phyloP scores from a whole-genome alignment of 2,329 filamentous ascomycete species.

The Zymoseptoria brevis region DNA sequence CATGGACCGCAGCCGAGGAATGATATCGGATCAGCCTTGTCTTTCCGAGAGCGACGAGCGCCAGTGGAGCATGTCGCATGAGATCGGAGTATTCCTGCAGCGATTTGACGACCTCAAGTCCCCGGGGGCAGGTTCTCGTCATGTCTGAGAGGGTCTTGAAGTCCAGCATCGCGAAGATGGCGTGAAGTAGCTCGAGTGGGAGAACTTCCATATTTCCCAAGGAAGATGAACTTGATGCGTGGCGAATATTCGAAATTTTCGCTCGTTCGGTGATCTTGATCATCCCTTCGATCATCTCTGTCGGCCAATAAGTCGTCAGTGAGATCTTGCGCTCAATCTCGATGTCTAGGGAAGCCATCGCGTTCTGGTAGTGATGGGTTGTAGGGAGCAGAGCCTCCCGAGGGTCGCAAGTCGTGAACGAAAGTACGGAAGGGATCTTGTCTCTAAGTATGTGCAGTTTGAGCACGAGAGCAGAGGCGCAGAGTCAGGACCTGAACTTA shows the following conservation, averaged over 20 bases:
- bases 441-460: too few relatives aligned
- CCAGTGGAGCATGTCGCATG: slow-evolving; percentile 3
- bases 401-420: too few relatives aligned
- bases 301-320: slow-evolving; percentile 1
- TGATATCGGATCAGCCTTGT: slow-evolving; percentile 1
- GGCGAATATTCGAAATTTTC: background rate
- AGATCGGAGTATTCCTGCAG: slow-evolving; percentile 6
- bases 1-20: slow-evolving; percentile 1
- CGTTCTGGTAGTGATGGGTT: too few relatives aligned
- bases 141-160: slow-evolving; percentile 4
- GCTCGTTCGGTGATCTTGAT: slow-evolving; percentile 1
- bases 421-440: too few relatives aligned
- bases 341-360: background rate
- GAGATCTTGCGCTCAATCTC: background rate
- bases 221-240: background rate
- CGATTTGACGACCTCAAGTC: background rate
- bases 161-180: slow-evolving; percentile 7
- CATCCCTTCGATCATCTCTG: slow-evolving; percentile 4
- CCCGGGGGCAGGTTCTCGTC: slow-evolving; percentile 3
- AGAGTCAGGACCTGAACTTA: too few relatives aligned
- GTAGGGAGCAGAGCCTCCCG: too few relatives aligned
- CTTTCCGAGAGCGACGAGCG: slow-evolving; percentile 2
- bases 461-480: too few relatives aligned
- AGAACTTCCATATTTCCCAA: slow-evolving; percentile 1
- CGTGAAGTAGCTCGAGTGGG: slow-evolving; percentile 6